A percentile compares a stretch with the other conserved stretches of the same genome.
These are phyloP conservation scores for Arachnopeziza araneosa DNA, from an alignment of 2,329 filamentous ascomycete species.

Conservation along the genomic window DNA sequence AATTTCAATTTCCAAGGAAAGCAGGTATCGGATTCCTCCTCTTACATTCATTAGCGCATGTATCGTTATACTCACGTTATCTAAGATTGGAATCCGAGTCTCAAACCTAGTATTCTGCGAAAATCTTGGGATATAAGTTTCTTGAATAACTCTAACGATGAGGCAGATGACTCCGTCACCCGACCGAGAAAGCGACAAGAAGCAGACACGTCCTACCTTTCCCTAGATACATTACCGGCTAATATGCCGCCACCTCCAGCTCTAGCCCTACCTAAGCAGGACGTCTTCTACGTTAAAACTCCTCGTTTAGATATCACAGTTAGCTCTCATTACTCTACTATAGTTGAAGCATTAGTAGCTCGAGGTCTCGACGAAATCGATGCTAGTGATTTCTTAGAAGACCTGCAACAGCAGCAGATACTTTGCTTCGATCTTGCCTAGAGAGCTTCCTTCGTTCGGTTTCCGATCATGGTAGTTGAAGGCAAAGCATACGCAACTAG, in stretches of 20 bases:
- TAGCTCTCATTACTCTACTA: background rate
- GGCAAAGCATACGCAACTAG: conserved; percentile 1
- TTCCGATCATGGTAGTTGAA: conserved; percentile 1
- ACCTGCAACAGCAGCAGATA: background rate
- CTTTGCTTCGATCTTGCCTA: background rate
- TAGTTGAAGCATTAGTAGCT: conserved; percentile 1
- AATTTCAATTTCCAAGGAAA: conserved; percentile 1
- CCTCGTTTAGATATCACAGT: conserved; percentile 1
- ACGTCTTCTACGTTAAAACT: conserved; percentile 1
- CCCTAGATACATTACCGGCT: background rate
- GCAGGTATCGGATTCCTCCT: background rate
- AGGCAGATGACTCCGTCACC: conserved; percentile 1
- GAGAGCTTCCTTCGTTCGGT: background rate
- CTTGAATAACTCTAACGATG: background rate
- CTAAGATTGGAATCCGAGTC: background rate
- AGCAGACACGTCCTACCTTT: background rate
- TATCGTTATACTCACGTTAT: conserved; percentile 3
- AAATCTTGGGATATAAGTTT: background rate
- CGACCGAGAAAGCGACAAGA: conserved; percentile 1
- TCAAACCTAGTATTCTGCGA: background rate
- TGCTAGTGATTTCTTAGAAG: background rate
- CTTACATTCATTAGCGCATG: background rate
- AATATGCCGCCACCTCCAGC: background rate
- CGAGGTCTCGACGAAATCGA: conserved; percentile 1
- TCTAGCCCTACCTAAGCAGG: background rate